Evolutionary conservation across 257 asterid species (phyloP), one percentile per base, ranked within the genome.

Genomic region (Nicotiana paniculata): DNA sequence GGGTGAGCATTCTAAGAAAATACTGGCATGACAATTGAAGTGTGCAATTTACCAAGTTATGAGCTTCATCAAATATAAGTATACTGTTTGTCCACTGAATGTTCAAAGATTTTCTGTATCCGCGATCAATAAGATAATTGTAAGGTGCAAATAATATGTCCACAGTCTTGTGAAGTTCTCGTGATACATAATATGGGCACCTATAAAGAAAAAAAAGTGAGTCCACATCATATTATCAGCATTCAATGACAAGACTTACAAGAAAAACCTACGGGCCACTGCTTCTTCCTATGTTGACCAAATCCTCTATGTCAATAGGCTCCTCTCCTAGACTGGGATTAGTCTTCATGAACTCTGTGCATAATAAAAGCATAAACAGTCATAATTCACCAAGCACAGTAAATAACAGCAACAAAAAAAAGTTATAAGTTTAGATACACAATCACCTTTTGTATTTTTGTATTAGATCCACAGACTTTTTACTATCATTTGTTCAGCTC

Each of bases 41-140:
- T 21, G 53, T 67, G 59, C 78, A 81, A 85, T 84, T 15, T 94
- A 96, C 99, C 88, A 96, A 88, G 93, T 96, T 96, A 90, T 96
- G 99, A 86, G 99, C 99, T 91, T 96, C 99, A 88, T 96, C 99
- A 86, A 96, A 96, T 85, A 96, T 94, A 77, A 96, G 97, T 85
- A 93, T 90, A 91, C 97, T 91, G 85, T 87, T 91, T 58, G 77
- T 77, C 99, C 97, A 94, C 83, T 90, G 90, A 59, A 91, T 89
- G 83, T 87, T 89, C 85, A 94, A 83, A 76, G 95, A 87, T 81
- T 90, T 93, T 81, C 97, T 87, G 85, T 89, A 84, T 79, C 92
- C 93, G 59, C 93, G 97, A 80, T 96, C 98, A 81, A 96, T 94
- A 82, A 96, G 99, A 88, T 96, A 96, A 88, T 96, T 96, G 93